Evolutionary conservation across 2,329 filamentous ascomycete genomes (phyloP), one percentile per base, ranked within the genome.

Genomic region (Talaromyces atroroseus): DNA sequence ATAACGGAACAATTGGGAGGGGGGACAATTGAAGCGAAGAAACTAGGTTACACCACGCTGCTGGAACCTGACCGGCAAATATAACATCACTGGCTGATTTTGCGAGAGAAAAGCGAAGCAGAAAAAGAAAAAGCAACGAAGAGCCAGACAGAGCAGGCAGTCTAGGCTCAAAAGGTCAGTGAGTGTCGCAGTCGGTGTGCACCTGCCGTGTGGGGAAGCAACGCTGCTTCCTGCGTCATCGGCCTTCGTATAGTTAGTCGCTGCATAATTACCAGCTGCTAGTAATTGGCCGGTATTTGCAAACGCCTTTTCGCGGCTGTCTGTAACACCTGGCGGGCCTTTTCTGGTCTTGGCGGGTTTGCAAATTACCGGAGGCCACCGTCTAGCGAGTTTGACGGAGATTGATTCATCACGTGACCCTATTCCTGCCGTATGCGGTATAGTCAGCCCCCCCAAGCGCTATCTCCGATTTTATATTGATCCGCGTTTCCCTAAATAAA

Each of bases 31-130:
- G 36, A 16, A 34, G 34, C 21, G 21, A 23, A 34, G 32, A 32
- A 42, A 46, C 56, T 58, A 58, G 46, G 56, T 58, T 49, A 58
- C 52, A 36, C 56, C 56, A 42, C 56, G 56, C 38, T 54, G 56
- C 21, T 58, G 56, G n/a, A 38, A 54, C 40, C 45, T 54, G 38
- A 34, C 29, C 20, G 51, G 47, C 10, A 14, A 14, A 20, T 36
- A 53, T 23, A 38, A n/a, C 56, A 58, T 58, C 34, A 34, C 47
- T 49, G n/a, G 45, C 18, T 32, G 29, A 23, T 7, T 42, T 38
- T 8, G 20, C 12, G 20, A 32, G 36, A 14, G 11, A 38, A 36
- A 16, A 21, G 14, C 14, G n/a, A n/a, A 2, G 24, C 20, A 29
- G 42, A 47, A 14, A 29, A 24, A 16, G n/a, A 49, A 40, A 21